Evolutionary conservation across 371 early-diverging fungal species (phyloP), one percentile per base, ranked within the genome.

Genomic region (Mortierella sp.): DNA sequence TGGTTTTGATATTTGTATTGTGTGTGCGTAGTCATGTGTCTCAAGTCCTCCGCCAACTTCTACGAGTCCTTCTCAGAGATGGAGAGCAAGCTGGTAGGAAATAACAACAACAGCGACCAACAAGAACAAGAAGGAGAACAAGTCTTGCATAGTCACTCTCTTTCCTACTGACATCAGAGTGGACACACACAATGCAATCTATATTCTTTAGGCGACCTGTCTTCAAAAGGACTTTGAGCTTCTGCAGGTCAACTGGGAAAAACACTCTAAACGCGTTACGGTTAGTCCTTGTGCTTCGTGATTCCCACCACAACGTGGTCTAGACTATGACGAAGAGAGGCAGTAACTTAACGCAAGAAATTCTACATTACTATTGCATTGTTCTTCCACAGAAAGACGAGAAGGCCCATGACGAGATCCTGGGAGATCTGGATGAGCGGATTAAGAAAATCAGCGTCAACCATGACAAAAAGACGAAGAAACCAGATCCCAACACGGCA

Each of bases 31-130:
- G 78, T 76, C 69, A 76, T 76, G 78, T 76, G 78, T 61, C 78
- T 76, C 46, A 76, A 65, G 78, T 69, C 78, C 2, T 76, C 70
- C 19, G 78, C 78, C 56, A 76, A 69, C 66, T 76, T 70, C 65
- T 76, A 76, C 56, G 78, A 76, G 53, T 65, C 78, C 59, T 76
- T 62, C 26, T 50, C 78, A 30, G 78, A 70, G 41, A 76, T 76
- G 70, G 62, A 76, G 54, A 70, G 58, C 44, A 76, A 76, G 31
- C 66, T 76, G 78, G 78, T 76, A 75, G 59, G 50, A 4, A 12
- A 31, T 19, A 30, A 27, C 19, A 41, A 14, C 23, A 31, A 8
- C 15, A 32, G 17, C n/a, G 51, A 30, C 5, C 8, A n/a, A n/a
- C 14, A n/a, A n/a, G 5, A 28, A 9, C 28, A 46, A 26, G 23